Conservation (phyloP, 768 basidiomycete species). For the Auriscalpium orientale region DNA sequence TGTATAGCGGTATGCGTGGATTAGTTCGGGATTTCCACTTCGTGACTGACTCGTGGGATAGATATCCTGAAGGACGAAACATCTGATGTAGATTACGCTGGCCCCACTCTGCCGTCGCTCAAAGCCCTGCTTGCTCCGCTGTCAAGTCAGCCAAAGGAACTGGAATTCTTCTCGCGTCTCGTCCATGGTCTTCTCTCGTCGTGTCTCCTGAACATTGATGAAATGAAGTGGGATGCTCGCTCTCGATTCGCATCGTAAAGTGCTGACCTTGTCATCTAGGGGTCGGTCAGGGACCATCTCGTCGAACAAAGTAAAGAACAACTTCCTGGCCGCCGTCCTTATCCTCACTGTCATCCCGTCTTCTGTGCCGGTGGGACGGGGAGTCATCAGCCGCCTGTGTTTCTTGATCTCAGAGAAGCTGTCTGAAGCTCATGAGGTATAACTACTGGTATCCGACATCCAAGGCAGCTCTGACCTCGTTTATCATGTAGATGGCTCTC, state of each 20-base stretch:
- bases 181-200: slow-evolving; percentile 80
- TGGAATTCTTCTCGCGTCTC: slow-evolving; percentile 48
- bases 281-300: slow-evolving; percentile 74
- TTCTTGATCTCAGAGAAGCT: slow-evolving; percentile 80
- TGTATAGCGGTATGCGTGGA: slow-evolving; percentile 59
- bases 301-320: slow-evolving; percentile 81
- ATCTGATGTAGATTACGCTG: slow-evolving; percentile 69
- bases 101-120: slow-evolving; percentile 72
- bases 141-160: slow-evolving; percentile 32
- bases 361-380: slow-evolving; percentile 57
- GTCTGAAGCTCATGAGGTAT: slow-evolving; percentile 59
- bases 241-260: not conserved
- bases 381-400: slow-evolving; percentile 77
- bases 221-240: slow-evolving; percentile 66
- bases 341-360: slow-evolving; percentile 74
- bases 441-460: slow-evolving; percentile 4
- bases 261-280: slow-evolving; percentile 30
- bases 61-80: slow-evolving; percentile 86
- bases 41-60: slow-evolving; percentile 16
- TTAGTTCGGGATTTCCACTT: not conserved
- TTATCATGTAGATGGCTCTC: slow-evolving; percentile 52
- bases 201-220: slow-evolving; percentile 81
- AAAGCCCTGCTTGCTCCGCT: slow-evolving; percentile 64
- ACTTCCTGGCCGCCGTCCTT: slow-evolving; percentile 79
- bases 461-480: not conserved